Conservation (phyloP, 2,329 filamentous ascomycete species). For the Thermothelomyces thermophilus region DNA sequence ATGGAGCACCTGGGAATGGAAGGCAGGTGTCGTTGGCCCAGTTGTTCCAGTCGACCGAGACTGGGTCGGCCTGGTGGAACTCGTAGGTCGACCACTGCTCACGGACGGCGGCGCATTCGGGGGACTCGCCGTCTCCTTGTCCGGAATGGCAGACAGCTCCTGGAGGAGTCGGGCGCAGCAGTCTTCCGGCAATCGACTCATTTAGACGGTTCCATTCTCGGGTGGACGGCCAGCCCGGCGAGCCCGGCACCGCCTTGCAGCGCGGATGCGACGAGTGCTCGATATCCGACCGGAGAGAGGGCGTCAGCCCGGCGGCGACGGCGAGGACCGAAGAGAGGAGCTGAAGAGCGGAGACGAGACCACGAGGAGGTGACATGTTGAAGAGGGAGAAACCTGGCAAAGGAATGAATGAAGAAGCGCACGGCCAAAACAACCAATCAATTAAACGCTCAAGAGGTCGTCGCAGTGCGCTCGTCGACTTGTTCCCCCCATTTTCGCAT, state of each 20-base stretch:
- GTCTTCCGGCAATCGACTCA: constrained; percentile 35
- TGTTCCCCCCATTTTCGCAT: no score
- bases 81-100: constrained; percentile 23
- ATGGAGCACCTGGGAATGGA: constrained; percentile 29
- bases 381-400: no score
- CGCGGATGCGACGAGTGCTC: background rate
- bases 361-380: background rate
- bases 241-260: constrained; percentile 27
- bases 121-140: constrained; percentile 20
- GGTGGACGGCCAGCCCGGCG: constrained; percentile 41
- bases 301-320: background rate
- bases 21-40: constrained; percentile 36
- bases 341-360: constrained; percentile 5
- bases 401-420: background rate
- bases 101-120: constrained; percentile 18
- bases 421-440: no score
- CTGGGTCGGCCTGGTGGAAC: constrained; percentile 34
- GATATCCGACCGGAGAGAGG: background rate
- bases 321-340: constrained; percentile 5
- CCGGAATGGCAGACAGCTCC: constrained; percentile 39
- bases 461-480: background rate
- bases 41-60: constrained; percentile 36
- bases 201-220: constrained; percentile 42
- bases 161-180: constrained; percentile 38
- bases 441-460: no score